Evolutionary conservation across 306 rosid species (phyloP), one percentile per base, ranked within the genome.

Genomic region (Vicia villosa): DNA sequence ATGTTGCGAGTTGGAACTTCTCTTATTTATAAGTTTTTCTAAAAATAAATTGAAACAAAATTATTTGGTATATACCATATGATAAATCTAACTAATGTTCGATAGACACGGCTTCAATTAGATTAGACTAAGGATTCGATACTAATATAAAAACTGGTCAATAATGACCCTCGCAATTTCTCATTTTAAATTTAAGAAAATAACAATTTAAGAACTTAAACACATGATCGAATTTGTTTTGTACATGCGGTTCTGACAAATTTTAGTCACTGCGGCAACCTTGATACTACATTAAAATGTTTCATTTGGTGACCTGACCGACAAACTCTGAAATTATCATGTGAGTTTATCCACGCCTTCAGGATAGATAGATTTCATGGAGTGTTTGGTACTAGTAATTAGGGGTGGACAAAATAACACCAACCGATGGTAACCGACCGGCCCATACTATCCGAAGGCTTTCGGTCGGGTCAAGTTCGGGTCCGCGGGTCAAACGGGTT

Each of bases 281-380:
- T 19, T 72, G 28, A 32, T 54, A 11, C n/a, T n/a, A n/a, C n/a
- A n/a, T 21, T 54, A 45, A 59, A 17, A 60, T 58, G 68, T 19
- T 17, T 40, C 68, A 45, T 49, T 61, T 36, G 57, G 15, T 5
- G 16, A 24, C 52, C 22, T 68, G 19, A 17, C 75, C 62, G 71
- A 82, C 82, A 77, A 58, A 26, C 8, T 22, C 79, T 76, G 77
- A 60, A 49, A 32, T 16, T 28, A 17, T 30, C 68, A 51, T 20
- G 45, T 63, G 76, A 21, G 67, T 10, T 63, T 68, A 55, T 77
- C 66, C 80, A 49, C 22, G 60, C 16, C 60, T 22, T 22, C 9
- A 20, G n/a, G 10, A 3, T 4, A 10, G 8, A 52, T 10, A 21
- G 59, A 52, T 10, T 21, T 20, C 13, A 21, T 1, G 19, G 2